These are phyloP conservation scores for Mycocentrospora acerina DNA, from an alignment of 2,329 filamentous ascomycete genomes.

Conservation along the genomic window DNA sequence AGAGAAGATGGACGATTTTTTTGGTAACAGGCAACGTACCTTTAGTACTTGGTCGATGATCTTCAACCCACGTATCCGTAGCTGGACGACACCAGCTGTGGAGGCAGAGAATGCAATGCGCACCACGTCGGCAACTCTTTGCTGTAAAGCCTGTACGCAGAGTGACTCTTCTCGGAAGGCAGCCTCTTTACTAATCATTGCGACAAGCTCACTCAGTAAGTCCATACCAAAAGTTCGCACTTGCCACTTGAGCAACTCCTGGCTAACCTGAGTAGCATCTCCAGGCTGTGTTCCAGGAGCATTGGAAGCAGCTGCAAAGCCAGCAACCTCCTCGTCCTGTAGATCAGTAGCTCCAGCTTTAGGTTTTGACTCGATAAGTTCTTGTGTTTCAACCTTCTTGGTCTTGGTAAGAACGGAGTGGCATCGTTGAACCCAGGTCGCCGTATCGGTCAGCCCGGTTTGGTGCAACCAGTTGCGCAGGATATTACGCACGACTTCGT, in stretches of 20 bases:
- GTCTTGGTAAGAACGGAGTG: conserved; percentile 90
- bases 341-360: conserved; percentile 69
- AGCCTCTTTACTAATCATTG: conserved; percentile 75
- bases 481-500: conserved; percentile 81
- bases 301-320: conserved; percentile 78
- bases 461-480: conserved; percentile 93
- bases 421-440: conserved; percentile 83
- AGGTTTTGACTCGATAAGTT: conserved; percentile 49
- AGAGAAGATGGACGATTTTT: neutral
- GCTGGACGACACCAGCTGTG: conserved; percentile 85
- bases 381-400: conserved; percentile 64
- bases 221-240: conserved; percentile 92
- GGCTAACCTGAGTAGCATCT: conserved; percentile 53
- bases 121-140: conserved; percentile 85
- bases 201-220: conserved; percentile 80
- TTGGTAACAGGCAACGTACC: conserved; percentile 30
- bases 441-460: conserved; percentile 77
- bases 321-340: conserved; percentile 94
- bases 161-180: conserved; percentile 75
- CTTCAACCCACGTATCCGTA: conserved; percentile 87
- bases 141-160: conserved; percentile 77
- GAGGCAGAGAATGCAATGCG: conserved; percentile 97
- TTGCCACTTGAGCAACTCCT: conserved; percentile 93
- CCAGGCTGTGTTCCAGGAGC: conserved; percentile 50
- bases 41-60: conserved; percentile 92